Percentiles rank a stretch among this genome's conserved stretches.
Conservation (phyloP, 768 basidiomycete genomes). For the Mycena rebaudengoi region DNA sequence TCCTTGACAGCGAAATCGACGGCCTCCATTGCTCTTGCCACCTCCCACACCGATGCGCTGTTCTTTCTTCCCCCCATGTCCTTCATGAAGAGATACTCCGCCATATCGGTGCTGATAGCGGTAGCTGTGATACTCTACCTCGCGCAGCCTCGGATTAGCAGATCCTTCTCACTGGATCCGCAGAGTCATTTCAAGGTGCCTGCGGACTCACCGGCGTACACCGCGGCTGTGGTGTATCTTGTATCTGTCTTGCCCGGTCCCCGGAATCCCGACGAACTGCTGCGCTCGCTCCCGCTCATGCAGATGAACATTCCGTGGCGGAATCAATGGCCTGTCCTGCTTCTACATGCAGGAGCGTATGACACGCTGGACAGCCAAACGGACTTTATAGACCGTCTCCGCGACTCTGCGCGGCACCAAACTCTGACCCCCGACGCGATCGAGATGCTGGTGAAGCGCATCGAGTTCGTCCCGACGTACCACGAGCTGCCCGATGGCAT, state of each 20-base stretch:
- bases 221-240: slow-evolving; percentile 1
- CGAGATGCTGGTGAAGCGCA: not conserved
- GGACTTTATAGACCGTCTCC: not conserved
- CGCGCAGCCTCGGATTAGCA: not conserved
- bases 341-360: slow-evolving; percentile 2
- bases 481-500: slow-evolving; percentile 7
- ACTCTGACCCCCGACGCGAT: not conserved
- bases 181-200: not conserved
- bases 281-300: slow-evolving; percentile 2
- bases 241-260: slow-evolving; percentile 9
- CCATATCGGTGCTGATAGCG: not conserved
- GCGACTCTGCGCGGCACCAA: not conserved
- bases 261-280: not conserved
- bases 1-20: too few relatives aligned
- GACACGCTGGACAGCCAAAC: not conserved
- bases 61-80: not conserved
- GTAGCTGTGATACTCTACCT: not conserved
- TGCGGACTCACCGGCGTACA: not conserved
- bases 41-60: too few relatives aligned
- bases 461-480: slow-evolving; percentile 2
- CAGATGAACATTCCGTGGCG: slow-evolving; percentile 11
- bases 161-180: too few relatives aligned
- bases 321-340: slow-evolving; percentile 9
- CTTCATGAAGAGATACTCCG: not conserved
- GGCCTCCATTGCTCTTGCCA: too few relatives aligned